Conservation (phyloP, 805 yeast genomes). For the Pichia thaimueangensis region DNA sequence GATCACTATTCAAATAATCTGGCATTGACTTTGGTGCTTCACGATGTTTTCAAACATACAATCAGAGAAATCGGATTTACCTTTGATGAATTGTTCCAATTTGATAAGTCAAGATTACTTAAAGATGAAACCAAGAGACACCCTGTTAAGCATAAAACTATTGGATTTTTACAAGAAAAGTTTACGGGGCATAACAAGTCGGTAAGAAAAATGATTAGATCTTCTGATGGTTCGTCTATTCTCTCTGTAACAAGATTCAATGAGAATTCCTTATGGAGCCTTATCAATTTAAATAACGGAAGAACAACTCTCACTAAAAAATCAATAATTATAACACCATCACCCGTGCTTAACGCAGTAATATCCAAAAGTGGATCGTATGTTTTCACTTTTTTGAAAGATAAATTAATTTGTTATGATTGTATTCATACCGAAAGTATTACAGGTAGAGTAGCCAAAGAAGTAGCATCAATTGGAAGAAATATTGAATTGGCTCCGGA, state of each 20-base stretch:
- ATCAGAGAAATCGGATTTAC: slow-evolving; percentile 31
- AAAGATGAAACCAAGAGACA: background rate
- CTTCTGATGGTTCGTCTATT: slow-evolving; percentile 57
- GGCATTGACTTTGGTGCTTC: slow-evolving; percentile 37
- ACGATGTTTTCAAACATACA: slow-evolving; percentile 35
- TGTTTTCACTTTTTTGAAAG: slow-evolving; percentile 40
- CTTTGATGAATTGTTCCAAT: slow-evolving; percentile 26
- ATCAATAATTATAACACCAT: slow-evolving; percentile 36
- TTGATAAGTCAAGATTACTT: slow-evolving; percentile 10
- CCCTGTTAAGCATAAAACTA: background rate
- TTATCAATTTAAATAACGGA: slow-evolving; percentile 27
- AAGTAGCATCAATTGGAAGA: slow-evolving; percentile 12
- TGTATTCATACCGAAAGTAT: slow-evolving; percentile 11
- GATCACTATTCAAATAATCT: slow-evolving; percentile 11
- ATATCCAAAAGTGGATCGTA: slow-evolving; percentile 42
- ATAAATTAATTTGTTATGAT: slow-evolving; percentile 53
- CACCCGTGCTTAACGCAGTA: slow-evolving; percentile 43
- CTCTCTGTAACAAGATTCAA: slow-evolving; percentile 56
- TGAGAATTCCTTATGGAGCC: slow-evolving; percentile 57
- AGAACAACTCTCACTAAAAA: slow-evolving; percentile 29
- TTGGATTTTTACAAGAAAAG: slow-evolving; percentile 42
- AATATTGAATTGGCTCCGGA: slow-evolving; percentile 15
- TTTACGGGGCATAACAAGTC: slow-evolving; percentile 87
- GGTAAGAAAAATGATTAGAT: slow-evolving; percentile 57
- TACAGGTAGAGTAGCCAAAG: slow-evolving; percentile 17